Base-by-base conservation (phyloP, 1,139 yeast species). In the Yamadazyma triangularis region DNA sequence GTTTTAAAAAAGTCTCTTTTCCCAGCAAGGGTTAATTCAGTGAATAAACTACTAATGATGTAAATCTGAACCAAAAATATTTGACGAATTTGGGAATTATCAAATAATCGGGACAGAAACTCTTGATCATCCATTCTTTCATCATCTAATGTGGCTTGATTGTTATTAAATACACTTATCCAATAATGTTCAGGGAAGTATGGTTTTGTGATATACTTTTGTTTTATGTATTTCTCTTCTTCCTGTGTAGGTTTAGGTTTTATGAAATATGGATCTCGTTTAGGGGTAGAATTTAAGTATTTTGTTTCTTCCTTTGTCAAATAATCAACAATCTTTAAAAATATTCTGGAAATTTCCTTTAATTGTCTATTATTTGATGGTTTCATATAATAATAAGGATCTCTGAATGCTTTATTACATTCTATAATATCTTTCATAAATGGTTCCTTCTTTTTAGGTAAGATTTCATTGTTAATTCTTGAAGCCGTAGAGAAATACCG, bases 181-280 rank as follows among this genome's bases (percentile, higher is more conserved):
- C 60, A 60, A 41, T 65, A 67, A 8, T 47, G 42, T 36, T 67
- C 72, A 1, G 73, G 67, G 32, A 59, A 62, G 36, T 53, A 66
- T 16, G 37, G 31, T 22, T 42, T 45, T 4, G 42, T 34, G 2
- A 41, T 19, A 33, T 52, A 60, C 32, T 60, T 60, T 24, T 45
- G 38, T 1, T 30, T 28, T 21, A 60, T 41, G 24, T 46, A 45
- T 15, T 36, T 29, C 12, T 34, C 35, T 16, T 57, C 58, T 1
- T 34, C 32, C 14, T 45, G 48, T 1, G 53, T 41, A 2, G 47
- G 45, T 5, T 40, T 11, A 30, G 30, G 13, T 34, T 38, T 6
- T 33, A 39, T 13, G 10, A 16, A 19, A 21, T 29, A 41, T 8
- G 22, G 25, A 25, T 42, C 47, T 8, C 14, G 20, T 7, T 18